Evolutionary conservation across 441 rosid species (phyloP).

Genomic region (Erodium texanum): DNA sequence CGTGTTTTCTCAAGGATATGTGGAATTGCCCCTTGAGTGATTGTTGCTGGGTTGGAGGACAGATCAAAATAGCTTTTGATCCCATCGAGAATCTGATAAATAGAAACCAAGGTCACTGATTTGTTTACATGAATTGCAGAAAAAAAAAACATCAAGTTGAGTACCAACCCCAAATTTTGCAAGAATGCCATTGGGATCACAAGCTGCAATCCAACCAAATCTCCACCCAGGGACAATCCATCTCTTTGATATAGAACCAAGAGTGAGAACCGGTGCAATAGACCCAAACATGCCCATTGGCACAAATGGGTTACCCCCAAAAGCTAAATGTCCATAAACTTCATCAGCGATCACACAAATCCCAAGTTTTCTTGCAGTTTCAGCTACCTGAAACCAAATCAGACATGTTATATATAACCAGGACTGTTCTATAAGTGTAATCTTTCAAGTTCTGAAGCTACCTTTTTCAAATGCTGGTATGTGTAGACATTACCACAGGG

Average conservation of each 20-base stretch:
- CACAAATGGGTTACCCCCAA: conserved; percentile 13
- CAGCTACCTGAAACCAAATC: not conserved
- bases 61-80: conserved; percentile 6
- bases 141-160: not conserved
- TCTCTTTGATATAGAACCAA: conserved; percentile 17
- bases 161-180: conserved; percentile 1
- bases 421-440: no score
- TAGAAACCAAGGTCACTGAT: not conserved
- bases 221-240: conserved; percentile 17
- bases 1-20: conserved; percentile 15
- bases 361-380: conserved; percentile 16
- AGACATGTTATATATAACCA: no score
- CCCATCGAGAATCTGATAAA: not conserved
- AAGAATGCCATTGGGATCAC: conserved; percentile 14
- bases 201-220: conserved; percentile 16
- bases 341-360: conserved; percentile 9
- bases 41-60: not conserved
- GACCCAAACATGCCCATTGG: conserved; percentile 18
- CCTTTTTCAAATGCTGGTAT: conserved; percentile 12
- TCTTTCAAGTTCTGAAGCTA: not conserved
- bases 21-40: conserved; percentile 19
- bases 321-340: not conserved
- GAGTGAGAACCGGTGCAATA: conserved; percentile 11
- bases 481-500: conserved; percentile 13
- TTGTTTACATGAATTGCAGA: not conserved